Evolutionary conservation across 768 basidiomycete species (phyloP), one percentile per base, ranked within the genome.

Genomic region (Trametes coccinea): DNA sequence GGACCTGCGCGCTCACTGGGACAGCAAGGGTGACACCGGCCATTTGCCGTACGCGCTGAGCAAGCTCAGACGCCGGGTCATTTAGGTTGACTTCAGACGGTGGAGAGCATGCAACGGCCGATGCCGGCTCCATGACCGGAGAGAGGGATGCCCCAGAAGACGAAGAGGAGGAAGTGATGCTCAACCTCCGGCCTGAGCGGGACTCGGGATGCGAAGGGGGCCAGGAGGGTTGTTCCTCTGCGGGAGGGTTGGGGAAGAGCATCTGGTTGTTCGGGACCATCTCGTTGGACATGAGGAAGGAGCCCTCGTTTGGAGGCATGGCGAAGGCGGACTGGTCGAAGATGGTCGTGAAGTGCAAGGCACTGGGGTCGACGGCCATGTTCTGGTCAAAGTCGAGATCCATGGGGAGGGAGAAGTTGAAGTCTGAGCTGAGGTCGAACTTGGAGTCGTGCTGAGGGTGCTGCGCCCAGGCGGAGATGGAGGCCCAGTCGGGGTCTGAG

Each of bases 341-440:
- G 53, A 65, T 75, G 60, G 73, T 74, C 13, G 69, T 66, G 56
- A 81, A 84, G 67, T 89, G 87, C 11, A 90, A 74, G 6, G 82
- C 76, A 65, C 77, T 85, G 33, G 90, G 88, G 60, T 91, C 86
- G 56, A 91, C 80, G 0, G 82, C 80, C 66, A 85, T 80, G 17
- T 81, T 74, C 3, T 83, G 80, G 70, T 79, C 76, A 56, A 87
- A 84, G 67, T 88, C 86, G 72, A 89, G 78, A 72, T 86, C 84
- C 80, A 87, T 82, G 71, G 72, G 62, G 70, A 79, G 60, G 27
- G 75, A 68, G 53, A 79, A 73, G 70, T 70, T 73, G 66, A 70
- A 82, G 62, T 70, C 80, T 64, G 70, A 29, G 66, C 66, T 65
- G 76, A 84, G 73, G 79, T 79, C 61, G 76, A 71, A 45, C 81